Base-by-base conservation (phyloP, 2,329 filamentous ascomycete genomes). In the Verticillium isaacii region DNA sequence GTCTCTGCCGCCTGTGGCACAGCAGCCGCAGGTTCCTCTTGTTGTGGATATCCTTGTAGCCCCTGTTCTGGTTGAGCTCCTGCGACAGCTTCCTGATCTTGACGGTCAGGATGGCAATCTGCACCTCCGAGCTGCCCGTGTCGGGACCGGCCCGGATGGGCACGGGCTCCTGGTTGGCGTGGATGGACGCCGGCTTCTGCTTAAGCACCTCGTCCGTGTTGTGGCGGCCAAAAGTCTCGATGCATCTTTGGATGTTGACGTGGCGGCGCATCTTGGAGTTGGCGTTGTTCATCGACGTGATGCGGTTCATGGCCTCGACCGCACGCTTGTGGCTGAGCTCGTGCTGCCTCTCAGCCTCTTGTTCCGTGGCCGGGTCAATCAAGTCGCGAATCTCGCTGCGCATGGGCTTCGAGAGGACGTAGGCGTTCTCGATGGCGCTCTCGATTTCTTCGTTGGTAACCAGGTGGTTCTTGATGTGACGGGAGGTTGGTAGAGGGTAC, bases 41-140 rank as follows among this genome's bases (percentile, higher is more conserved):
- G 79, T 97, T 97, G 74, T 92, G 86, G 81, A 96, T 97, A 73
- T 99, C 95, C 73, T 89, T 92, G 74, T 90, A 86, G 5, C 89
- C 91, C 68, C 81, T 77, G 63, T 87, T 84, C 52, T 80, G 82
- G 70, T 89, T 83, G 59, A 97, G 77, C 66, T 89, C 88, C 67
- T 90, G 83, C 17, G 90, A 89, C 58, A 99, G 75, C 29, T 89
- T 88, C 65, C 92, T 84, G 73, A 99, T 99, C 83, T 97, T 98
- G 62, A 92, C 86, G 3, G 95, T 99, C 73, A 99, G 77, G 68
- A 99, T 96, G 56, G 93, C 93, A 67, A 96, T 92, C 80, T 99
- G 95, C n/a, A 99, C 96, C 78, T 99, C 95, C 7, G 92, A 92
- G 69, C 92, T 96, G 39, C 95, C 95, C 1, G 94, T 99, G 73